These are phyloP conservation scores for Elaeagnus macrophylla DNA, from an alignment of 306 rosid genomes.

Conservation along the genomic window DNA sequence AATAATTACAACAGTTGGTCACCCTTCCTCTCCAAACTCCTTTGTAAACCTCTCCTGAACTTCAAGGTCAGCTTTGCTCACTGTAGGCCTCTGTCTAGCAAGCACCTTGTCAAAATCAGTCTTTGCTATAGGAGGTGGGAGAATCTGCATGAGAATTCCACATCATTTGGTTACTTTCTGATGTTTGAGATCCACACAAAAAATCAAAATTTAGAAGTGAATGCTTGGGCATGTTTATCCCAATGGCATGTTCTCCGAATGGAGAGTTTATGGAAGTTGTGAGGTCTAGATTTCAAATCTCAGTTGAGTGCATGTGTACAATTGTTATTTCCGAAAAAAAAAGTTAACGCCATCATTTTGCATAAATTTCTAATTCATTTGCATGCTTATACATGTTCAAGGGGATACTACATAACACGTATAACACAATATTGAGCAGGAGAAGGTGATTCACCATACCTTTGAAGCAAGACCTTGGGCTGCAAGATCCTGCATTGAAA, in stretches of 20 bases:
- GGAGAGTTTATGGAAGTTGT: too few relatives aligned
- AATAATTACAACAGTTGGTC: slow-evolving; percentile 29
- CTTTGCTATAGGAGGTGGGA: slow-evolving; percentile 83
- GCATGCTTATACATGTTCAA: not conserved
- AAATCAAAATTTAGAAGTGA: not conserved
- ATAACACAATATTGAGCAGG: not conserved
- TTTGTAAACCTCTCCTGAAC: slow-evolving; percentile 93
- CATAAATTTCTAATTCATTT: not conserved
- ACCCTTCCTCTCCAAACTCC: slow-evolving; percentile 99
- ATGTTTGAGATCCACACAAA: not conserved
- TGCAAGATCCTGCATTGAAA: slow-evolving; percentile 83
- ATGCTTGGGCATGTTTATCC: too few relatives aligned
- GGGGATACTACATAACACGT: too few relatives aligned
- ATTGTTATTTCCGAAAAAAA: too few relatives aligned
- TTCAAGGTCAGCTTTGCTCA: slow-evolving; percentile 79
- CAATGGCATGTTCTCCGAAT: too few relatives aligned
- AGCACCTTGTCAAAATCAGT: slow-evolving; percentile 94
- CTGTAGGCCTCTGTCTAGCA: slow-evolving; percentile 95
- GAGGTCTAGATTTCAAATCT: too few relatives aligned
- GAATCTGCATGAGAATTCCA: slow-evolving; percentile 52
- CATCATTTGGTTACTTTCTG: not conserved
- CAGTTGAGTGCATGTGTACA: too few relatives aligned
- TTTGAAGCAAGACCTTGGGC: slow-evolving; percentile 67
- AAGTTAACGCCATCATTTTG: not conserved
- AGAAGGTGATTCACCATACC: slow-evolving; percentile 35